Evolutionary conservation across 106 monocot species (phyloP).

Genomic region (Allium fistulosum): DNA sequence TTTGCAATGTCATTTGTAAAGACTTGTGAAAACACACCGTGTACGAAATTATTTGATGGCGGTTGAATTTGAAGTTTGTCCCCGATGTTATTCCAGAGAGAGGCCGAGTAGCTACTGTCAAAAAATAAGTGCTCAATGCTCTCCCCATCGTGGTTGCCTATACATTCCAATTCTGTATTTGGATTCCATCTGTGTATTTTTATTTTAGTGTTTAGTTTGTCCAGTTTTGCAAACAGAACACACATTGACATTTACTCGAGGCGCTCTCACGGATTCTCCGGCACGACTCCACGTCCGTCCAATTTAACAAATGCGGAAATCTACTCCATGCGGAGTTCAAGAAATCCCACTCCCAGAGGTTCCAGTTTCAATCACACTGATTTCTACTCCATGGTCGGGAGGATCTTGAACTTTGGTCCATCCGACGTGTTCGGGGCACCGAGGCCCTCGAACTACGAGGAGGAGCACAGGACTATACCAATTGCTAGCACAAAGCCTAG

Average conservation of each 20-base stretch:
- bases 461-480: not conserved
- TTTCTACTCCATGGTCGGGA: conserved; percentile 32
- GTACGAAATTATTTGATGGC: too few relatives aligned
- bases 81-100: too few relatives aligned
- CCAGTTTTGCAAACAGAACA: too few relatives aligned
- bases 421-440: not conserved
- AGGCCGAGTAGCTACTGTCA: too few relatives aligned
- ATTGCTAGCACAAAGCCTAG: not conserved
- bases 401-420: conserved; percentile 8
- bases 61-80: too few relatives aligned
- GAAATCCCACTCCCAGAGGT: conserved; percentile 34
- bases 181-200: too few relatives aligned
- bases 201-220: too few relatives aligned
- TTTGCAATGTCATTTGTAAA: too few relatives aligned
- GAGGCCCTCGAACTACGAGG: conserved; percentile 7
- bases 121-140: too few relatives aligned
- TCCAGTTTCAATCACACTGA: conserved; percentile 47
- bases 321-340: conserved; percentile 21
- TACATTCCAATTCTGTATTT: too few relatives aligned
- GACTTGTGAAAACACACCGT: too few relatives aligned
- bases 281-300: conserved; percentile 35
- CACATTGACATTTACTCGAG: conserved; percentile 11
- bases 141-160: too few relatives aligned
- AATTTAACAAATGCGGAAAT: conserved; percentile 49
- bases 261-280: conserved; percentile 11